These are phyloP conservation scores for Cutaneotrichosporon curvatum DNA, from an alignment of 1,284 basidiomycete species.

Conservation along the genomic window DNA sequence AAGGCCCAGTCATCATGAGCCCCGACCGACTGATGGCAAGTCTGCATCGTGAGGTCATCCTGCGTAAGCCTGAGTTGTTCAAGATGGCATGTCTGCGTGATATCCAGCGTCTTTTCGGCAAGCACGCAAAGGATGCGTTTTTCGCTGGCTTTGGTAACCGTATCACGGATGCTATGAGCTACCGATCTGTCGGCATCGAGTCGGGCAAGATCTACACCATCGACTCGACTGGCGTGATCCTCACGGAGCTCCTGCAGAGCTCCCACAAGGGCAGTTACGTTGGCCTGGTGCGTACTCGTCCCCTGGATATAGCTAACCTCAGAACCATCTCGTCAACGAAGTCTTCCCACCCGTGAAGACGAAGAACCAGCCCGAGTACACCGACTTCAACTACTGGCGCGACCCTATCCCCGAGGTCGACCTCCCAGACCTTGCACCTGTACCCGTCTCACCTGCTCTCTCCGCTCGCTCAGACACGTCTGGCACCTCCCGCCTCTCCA, in stretches of 20 bases:
- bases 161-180: conserved; percentile 95
- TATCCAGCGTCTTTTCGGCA: conserved; percentile 86
- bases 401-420: conserved; percentile 66
- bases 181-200: conserved; percentile 90
- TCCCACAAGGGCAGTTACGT: conserved; percentile 75
- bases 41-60: conserved; percentile 92
- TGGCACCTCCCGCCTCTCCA: conserved; percentile 56
- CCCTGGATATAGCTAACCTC: neutral
- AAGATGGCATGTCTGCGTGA: conserved; percentile 99
- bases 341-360: conserved; percentile 96
- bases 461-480: conserved; percentile 84
- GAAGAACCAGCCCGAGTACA: conserved; percentile 81
- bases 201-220: conserved; percentile 97
- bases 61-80: conserved; percentile 98
- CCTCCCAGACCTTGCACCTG: conserved; percentile 82
- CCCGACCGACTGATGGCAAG: conserved; percentile 93
- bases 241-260: conserved; percentile 90
- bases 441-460: conserved; percentile 84
- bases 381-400: conserved; percentile 98
- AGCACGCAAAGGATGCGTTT: conserved; percentile 62
- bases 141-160: conserved; percentile 98
- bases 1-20: conserved; percentile 98
- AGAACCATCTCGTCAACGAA: conserved; percentile 92
- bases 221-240: conserved; percentile 89
- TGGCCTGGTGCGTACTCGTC: conserved; percentile 47